Base-by-base conservation (phyloP, 108 stramenopile genomes). In the Skeletonema marinoi region DNA sequence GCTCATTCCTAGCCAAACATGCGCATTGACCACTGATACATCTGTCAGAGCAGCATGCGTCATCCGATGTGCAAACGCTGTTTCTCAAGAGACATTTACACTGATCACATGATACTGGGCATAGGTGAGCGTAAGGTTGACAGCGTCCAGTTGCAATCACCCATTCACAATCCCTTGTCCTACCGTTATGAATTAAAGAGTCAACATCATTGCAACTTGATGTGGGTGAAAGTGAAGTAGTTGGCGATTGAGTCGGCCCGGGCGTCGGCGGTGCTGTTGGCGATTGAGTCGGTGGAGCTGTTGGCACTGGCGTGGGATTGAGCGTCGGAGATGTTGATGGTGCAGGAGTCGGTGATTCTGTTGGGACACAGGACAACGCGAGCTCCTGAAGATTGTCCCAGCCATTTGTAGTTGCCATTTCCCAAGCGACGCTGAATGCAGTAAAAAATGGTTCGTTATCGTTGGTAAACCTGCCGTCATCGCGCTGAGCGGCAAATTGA, bases 361-460 rank as follows among this genome's bases (percentile, higher is more conserved):
- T 39, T n/a, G n/a, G n/a, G 19, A 4, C 17, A 38, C 73, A 74
- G 16, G 32, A 33, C 51, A 29, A 9, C 10, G 32, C 33, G 66
- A 74, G 63, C n/a, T 19, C 46, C 29, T 50, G 44, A n/a, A 74
- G 64, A 38, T 19, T 38, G 32, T 2, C n/a, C 63, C 64, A 65
- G 25, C 74, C 74, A 56, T 75, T 75, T 10, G 74, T 67, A 4
- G 77, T 78, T 6, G 77, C 77, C 2, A 17, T 42, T 21, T n/a
- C 36, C 77, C 77, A 78, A 21, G 77, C 77, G 2, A 19, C 21
- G 1, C 33, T 36, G 54, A 78, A 78, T 29, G 77, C 77, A 46
- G 6, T 25, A 31, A 63, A 78, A 30, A 71, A 78, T 7, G 77
- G 71, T 30, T 29, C 77, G 25, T 78, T 78, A 58, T 77, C 60